Conservation (phyloP, 805 yeast species). For the Zygoascus bituminiphila region DNA sequence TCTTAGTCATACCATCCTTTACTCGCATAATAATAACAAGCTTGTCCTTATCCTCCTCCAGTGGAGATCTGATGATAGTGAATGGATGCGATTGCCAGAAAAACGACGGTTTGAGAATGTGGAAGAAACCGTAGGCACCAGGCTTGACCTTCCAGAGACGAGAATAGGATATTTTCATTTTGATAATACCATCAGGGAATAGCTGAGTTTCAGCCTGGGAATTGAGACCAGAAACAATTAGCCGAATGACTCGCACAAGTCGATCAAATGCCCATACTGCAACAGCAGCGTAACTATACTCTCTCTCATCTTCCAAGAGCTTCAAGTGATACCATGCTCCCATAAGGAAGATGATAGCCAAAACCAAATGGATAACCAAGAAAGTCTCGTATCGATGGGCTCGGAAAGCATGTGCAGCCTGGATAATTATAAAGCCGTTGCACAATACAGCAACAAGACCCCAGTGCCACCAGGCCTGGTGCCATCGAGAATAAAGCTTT, state of each 20-base stretch:
- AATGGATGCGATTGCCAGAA: constrained; percentile 76
- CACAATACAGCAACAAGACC: constrained; percentile 38
- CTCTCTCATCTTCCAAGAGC: constrained; percentile 3
- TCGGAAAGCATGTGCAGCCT: constrained; percentile 45
- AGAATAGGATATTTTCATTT: constrained; percentile 32
- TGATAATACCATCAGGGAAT: constrained; percentile 12
- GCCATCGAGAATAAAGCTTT: not conserved
- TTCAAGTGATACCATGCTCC: constrained; percentile 48
- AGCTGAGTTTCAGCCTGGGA: constrained; percentile 21
- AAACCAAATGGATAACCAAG: constrained; percentile 43
- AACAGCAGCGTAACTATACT: constrained; percentile 41
- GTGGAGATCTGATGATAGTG: constrained; percentile 31
- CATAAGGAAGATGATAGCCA: constrained; percentile 46
- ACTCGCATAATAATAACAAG: constrained; percentile 12
- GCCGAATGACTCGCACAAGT: constrained; percentile 43
- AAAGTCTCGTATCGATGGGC: constrained; percentile 49
- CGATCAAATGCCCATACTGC: constrained; percentile 69
- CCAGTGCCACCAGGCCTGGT: constrained; percentile 19
- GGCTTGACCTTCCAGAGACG: constrained; percentile 40
- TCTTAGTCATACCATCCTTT: constrained; percentile 17
- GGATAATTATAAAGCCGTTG: constrained; percentile 38
- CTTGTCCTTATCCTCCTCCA: constrained; percentile 10
- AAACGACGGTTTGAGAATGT: constrained; percentile 42
- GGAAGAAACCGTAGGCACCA: constrained; percentile 49
- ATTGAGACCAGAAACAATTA: constrained; percentile 46